Evolutionary conservation across 352 stramenopile species (phyloP), one percentile per base, ranked within the genome.

Genomic region (Pythium myriotylum): DNA sequence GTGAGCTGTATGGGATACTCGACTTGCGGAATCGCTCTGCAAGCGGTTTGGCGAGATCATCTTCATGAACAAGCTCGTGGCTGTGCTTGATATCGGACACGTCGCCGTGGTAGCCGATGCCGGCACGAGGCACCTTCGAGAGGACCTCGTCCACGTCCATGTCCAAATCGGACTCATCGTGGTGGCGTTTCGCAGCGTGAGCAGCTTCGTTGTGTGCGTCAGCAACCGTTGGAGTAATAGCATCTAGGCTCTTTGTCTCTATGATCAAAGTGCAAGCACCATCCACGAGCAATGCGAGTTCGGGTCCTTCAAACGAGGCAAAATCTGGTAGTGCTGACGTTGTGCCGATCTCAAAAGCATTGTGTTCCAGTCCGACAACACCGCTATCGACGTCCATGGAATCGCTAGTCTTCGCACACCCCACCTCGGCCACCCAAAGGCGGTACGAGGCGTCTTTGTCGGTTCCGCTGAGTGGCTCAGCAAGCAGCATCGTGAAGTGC

Each of bases 21-120:
- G 86, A 92, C 60, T 90, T 89, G n/a, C 87, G 80, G 56, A 94
- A 94, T 0, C 86, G 78, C 47, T 86, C 68, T 22, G 81, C 74
- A 20, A 94, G 67, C 29, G 81, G 73, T 39, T 61, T 81, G 19
- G 59, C 42, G 27, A 67, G 39, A 37, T 59, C 79, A 5, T 74
- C 55, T 26, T 90, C 79, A 9, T 88, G 45, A 2, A 67, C 76
- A 12, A 91, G 67, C 8, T 89, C 69, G 39, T 76, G 65, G 14
- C 76, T 46, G 20, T 84, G 69, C 57, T 91, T 91, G 20, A 72
- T 65, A 39, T 74, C 77, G 3, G 70, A 76, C 26, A 90, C 72
- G 14, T 92, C 81, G 20, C 85, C 83, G 35, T 91, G 79, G 54
- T 89, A 94, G 53, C 85, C 85, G 35, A 94, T 90, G 6, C 85